Conservation (phyloP, 208 protist species). For the Crithidia mellificae region DNA sequence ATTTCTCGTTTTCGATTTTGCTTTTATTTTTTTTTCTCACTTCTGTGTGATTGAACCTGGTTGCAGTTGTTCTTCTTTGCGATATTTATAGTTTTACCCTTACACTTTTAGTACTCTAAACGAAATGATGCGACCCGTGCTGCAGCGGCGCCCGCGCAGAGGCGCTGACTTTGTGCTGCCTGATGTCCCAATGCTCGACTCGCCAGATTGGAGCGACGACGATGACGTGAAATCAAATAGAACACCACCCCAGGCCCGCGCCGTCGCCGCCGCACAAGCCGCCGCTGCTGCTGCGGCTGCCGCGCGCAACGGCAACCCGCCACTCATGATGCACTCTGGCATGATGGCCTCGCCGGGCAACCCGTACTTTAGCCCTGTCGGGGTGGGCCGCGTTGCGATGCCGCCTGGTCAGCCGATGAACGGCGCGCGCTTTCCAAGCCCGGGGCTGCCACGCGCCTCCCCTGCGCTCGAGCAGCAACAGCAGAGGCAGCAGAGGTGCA, state of each 20-base stretch:
- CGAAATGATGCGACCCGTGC: slow-evolving; percentile 20
- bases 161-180: slow-evolving; percentile 37
- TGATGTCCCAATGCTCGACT: slow-evolving; percentile 33
- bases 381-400: neutral
- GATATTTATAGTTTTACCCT: too few species aligned
- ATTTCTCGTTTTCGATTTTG: too few species aligned
- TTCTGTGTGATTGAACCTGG: too few species aligned
- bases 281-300: neutral
- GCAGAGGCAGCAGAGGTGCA: too few species aligned
- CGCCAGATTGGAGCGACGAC: slow-evolving; percentile 35
- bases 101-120: neutral
- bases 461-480: slow-evolving; percentile 6
- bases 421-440: slow-evolving; percentile 2
- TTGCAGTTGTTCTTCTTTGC: too few species aligned
- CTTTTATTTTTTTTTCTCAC: too few species aligned
- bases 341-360: neutral
- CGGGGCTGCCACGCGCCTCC: neutral
- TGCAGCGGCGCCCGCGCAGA: slow-evolving; percentile 1
- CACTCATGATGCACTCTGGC: neutral
- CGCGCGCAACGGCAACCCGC: neutral
- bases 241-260: neutral
- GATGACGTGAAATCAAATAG: neutral
- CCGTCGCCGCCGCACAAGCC: neutral
- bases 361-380: slow-evolving; percentile 1
- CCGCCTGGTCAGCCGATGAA: neutral